Percentiles rank a stretch among this genome's conserved stretches.
Evolutionary conservation across 768 basidiomycete species (phyloP).

Genomic region (Phanerodontia chrysosporium): DNA sequence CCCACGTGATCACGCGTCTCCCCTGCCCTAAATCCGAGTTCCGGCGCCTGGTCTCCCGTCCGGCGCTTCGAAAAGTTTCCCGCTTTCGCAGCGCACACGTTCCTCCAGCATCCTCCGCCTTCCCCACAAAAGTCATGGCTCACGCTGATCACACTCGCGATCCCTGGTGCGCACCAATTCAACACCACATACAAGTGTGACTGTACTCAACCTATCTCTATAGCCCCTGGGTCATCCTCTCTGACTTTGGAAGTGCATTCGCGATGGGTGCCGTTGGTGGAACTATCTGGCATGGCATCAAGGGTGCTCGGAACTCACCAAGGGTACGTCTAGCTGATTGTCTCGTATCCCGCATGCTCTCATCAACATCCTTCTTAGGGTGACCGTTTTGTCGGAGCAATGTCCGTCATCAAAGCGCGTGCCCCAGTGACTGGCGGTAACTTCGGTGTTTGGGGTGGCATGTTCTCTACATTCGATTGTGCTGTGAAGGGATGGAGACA

Average conservation of each 20-base stretch:
- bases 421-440: slow-evolving; percentile 98
- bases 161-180: slow-evolving; percentile 55
- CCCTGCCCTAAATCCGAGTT: slow-evolving; percentile 29
- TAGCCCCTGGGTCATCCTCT: slow-evolving; percentile 98
- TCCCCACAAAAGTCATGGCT: slow-evolving; percentile 47
- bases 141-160: slow-evolving; percentile 92
- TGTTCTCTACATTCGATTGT: slow-evolving; percentile 99
- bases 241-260: slow-evolving; percentile 97
- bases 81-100: neutral
- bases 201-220: neutral
- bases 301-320: slow-evolving; percentile 95
- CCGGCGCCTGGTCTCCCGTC: neutral
- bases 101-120: neutral
- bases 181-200: too few species aligned
- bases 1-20: slow-evolving; percentile 10
- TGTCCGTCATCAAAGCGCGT: slow-evolving; percentile 95
- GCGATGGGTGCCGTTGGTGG: slow-evolving; percentile 98
- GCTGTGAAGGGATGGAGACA: slow-evolving; percentile 95
- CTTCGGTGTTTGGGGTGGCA: slow-evolving; percentile 94
- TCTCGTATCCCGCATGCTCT: neutral
- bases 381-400: slow-evolving; percentile 88
- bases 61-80: slow-evolving; percentile 12
- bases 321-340: slow-evolving; percentile 48
- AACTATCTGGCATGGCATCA: slow-evolving; percentile 98
- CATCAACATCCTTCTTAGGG: slow-evolving; percentile 48